A percentile compares a stretch with the other conserved stretches of the same genome.
Evolutionary conservation across 352 stramenopile genomes (phyloP).

Genomic region (Phytophthora lateralis): DNA sequence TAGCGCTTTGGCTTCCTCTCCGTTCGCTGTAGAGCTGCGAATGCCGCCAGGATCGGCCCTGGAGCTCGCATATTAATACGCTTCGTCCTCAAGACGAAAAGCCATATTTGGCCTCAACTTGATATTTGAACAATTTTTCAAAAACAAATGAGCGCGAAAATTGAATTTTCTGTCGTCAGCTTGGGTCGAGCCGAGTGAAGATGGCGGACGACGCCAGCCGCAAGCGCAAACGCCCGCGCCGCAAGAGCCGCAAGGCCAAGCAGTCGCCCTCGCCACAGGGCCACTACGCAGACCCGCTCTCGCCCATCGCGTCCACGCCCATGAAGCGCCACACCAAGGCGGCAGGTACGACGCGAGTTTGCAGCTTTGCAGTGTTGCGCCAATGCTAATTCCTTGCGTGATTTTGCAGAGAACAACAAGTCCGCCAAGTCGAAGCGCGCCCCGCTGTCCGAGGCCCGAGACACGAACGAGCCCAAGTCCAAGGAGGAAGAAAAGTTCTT

Average conservation of each 20-base stretch:
- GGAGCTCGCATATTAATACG: conserved; percentile 25
- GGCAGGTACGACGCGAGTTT: conserved; percentile 27
- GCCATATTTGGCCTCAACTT: conserved; percentile 29
- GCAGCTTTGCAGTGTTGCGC: too few relatives aligned
- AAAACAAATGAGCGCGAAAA: conserved; percentile 20
- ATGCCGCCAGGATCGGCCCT: conserved; percentile 6
- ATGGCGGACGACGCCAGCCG: conserved; percentile 34
- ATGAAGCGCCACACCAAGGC: conserved; percentile 73
- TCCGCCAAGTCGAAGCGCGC: conserved; percentile 51
- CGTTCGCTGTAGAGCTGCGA: conserved; percentile 4
- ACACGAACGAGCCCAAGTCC: conserved; percentile 26
- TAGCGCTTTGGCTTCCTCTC: conserved; percentile 10
- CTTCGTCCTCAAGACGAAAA: conserved; percentile 31
- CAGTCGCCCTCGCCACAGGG: conserved; percentile 31
- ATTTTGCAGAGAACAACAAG: conserved; percentile 49
- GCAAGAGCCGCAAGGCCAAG: conserved; percentile 36
- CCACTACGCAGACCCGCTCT: conserved; percentile 81
- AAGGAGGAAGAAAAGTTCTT: conserved; percentile 56
- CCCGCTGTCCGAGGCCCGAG: conserved; percentile 5
- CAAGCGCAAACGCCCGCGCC: conserved; percentile 42
- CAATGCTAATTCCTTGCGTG: neutral
- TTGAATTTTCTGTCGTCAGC: conserved; percentile 27
- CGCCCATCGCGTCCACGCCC: conserved; percentile 84
- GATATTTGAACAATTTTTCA: conserved; percentile 10
- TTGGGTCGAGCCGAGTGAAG: neutral